Evolutionary conservation across 352 stramenopile genomes (phyloP).

Genomic region (Globisporangium apiculatum): DNA sequence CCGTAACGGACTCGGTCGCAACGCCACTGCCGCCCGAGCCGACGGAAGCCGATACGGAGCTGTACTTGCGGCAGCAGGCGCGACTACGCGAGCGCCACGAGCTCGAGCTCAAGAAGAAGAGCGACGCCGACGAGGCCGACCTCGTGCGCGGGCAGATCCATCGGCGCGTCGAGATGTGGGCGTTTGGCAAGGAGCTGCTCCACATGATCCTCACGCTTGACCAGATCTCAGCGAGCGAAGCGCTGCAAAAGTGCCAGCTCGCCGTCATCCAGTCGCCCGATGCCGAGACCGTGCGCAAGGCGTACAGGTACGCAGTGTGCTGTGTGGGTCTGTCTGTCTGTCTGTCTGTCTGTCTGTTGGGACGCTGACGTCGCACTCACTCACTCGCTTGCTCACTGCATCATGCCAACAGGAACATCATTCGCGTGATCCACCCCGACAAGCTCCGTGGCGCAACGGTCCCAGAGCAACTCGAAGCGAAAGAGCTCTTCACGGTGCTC

Average conservation of each 20-base stretch:
- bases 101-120: conserved; percentile 73
- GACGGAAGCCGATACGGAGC: conserved; percentile 57
- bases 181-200: conserved; percentile 74
- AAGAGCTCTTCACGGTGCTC: conserved; percentile 83
- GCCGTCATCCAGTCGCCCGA: conserved; percentile 77
- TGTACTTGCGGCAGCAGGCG: conserved; percentile 80
- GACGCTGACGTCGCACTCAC: background rate
- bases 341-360: background rate
- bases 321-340: background rate
- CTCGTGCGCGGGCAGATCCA: conserved; percentile 72
- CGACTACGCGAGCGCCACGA: conserved; percentile 76
- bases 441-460: conserved; percentile 75
- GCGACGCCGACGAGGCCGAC: conserved; percentile 75
- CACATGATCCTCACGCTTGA: conserved; percentile 84
- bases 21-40: conserved; percentile 68
- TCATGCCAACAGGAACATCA: conserved; percentile 53
- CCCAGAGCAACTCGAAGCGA: conserved; percentile 75
- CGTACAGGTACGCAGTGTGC: conserved; percentile 45
- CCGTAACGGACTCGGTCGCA: background rate
- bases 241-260: conserved; percentile 65
- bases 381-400: background rate
- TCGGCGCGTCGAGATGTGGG: conserved; percentile 72
- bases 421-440: conserved; percentile 82
- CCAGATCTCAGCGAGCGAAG: conserved; percentile 67
- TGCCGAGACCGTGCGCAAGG: conserved; percentile 76